These are phyloP conservation scores for Aspergillus nanangensis DNA, from an alignment of 495 filamentous ascomycete genomes.

Conservation along the genomic window DNA sequence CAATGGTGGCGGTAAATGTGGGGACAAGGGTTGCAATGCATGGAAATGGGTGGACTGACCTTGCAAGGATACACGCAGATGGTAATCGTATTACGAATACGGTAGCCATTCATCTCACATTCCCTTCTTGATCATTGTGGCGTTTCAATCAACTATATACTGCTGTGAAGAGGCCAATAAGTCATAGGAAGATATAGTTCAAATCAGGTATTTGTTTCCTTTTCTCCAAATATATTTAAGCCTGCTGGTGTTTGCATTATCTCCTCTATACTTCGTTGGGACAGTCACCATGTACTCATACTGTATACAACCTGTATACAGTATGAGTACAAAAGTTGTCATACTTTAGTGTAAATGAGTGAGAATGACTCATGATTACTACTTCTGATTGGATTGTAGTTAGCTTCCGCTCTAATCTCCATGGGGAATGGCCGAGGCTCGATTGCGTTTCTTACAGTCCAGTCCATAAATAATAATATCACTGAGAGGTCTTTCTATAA, in stretches of 20 bases:
- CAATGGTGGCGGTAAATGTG: neutral
- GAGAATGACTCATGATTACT: constrained; percentile 7
- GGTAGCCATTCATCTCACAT: neutral
- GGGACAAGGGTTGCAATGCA: neutral
- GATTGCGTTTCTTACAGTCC: too few relatives aligned
- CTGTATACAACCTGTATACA: constrained; percentile 4
- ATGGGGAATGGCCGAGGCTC: too few relatives aligned
- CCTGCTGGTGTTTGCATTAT: neutral
- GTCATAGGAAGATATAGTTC: too few relatives aligned
- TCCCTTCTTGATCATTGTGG: too few relatives aligned
- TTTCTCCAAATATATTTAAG: neutral
- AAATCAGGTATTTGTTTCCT: too few relatives aligned
- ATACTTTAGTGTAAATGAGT: constrained; percentile 6
- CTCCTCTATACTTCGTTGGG: neutral
- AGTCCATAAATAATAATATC: too few relatives aligned
- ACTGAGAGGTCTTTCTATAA: too few relatives aligned
- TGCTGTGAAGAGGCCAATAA: too few relatives aligned
- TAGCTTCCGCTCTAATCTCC: too few relatives aligned
- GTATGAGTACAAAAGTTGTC: neutral
- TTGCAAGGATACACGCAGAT: neutral
- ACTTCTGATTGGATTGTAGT: constrained; percentile 5
- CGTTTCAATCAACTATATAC: too few relatives aligned
- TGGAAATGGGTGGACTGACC: neutral
- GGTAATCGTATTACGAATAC: neutral
- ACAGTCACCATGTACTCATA: neutral